Evolutionary conservation across 2,329 filamentous ascomycete species (phyloP).

Genomic region (Microdochium nivale): DNA sequence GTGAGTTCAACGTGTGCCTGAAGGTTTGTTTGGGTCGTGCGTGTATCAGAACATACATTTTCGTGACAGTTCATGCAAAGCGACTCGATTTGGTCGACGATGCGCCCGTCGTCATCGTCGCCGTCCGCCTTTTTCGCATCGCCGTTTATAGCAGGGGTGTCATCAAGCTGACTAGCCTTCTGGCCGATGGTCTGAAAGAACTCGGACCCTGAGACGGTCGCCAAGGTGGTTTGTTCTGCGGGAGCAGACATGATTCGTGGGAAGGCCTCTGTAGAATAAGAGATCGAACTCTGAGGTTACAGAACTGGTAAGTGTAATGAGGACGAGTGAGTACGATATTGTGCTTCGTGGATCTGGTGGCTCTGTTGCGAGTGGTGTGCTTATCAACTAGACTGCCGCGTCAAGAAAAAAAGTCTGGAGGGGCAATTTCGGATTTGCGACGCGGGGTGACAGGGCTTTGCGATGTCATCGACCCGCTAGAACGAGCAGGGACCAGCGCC

Average conservation of each 20-base stretch:
- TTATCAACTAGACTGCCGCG: not conserved
- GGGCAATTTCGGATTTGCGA: conserved; percentile 23
- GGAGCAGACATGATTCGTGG: conserved; percentile 31
- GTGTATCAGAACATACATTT: conserved; percentile 45
- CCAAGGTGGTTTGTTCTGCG: conserved; percentile 24
- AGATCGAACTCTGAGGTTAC: not conserved
- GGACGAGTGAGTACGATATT: not conserved
- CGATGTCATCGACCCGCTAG: conserved; percentile 20
- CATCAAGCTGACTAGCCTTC: conserved; percentile 45
- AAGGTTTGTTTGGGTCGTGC: not conserved
- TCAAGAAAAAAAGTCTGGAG: conserved; percentile 24
- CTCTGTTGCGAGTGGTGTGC: not conserved
- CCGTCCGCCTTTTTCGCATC: conserved; percentile 15
- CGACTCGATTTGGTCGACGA: conserved; percentile 65
- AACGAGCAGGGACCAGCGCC: not conserved
- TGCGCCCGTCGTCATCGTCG: conserved; percentile 37
- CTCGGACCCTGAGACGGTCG: conserved; percentile 32
- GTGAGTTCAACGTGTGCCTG: conserved; percentile 4
- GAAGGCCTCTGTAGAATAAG: not conserved
- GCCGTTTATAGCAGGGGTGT: conserved; percentile 16
- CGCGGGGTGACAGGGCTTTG: conserved; percentile 16
- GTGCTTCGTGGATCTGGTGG: not conserved
- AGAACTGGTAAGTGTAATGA: not conserved
- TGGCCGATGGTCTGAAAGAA: conserved; percentile 56
- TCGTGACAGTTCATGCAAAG: conserved; percentile 82